Evolutionary conservation across 345 rosid genomes (phyloP), one percentile per base, ranked within the genome.

Genomic region (Eucalyptus sp.): DNA sequence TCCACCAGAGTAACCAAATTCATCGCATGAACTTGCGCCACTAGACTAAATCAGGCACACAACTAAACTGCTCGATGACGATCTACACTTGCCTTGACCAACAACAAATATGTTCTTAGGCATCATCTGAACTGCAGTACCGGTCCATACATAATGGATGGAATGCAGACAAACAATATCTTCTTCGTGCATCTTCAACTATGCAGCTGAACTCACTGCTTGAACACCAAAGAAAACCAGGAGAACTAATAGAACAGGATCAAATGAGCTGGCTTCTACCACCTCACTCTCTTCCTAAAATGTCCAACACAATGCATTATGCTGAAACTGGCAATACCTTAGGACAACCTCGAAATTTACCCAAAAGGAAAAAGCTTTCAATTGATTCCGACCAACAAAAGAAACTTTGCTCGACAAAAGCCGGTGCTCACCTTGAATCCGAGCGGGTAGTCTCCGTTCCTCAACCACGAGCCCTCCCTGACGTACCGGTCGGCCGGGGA

Each of bases 391-490:
- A 76, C 83, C 83, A 20, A 76, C 46, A 10, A 76, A 76, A 76
- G 48, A 76, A 76, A 37, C 25, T 37, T 76, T 37, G 48, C 46
- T 18, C 46, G 48, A 20, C 48, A 37, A 68, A 41, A 29, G 50
- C 29, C 86, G 83, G 51, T 58, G 7, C 43, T 64, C 44, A 91
- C 94, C 95, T 92, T 92, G 87, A 88, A 91, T 50, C 93, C 94
- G 24, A 92, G 92, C n/a, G 93, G 93, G 58, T 87, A 87, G 10
- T 71, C 88, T 24, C 91, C 93, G 11, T 87, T 88, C 80, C 52
- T 48, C 46, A 90, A 52, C 95, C 93, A 91, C 60, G 33, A 33
- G 54, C 93, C 90, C 22, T 52, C 60, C 86, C 92, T 92, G 79
- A 90, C 92, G 88, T 86, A 91, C 44, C 93, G 92, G 87, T 89